phyloP scores from a whole-genome alignment of 257 asterid genomes.

The Solanum bulbocastanum region DNA sequence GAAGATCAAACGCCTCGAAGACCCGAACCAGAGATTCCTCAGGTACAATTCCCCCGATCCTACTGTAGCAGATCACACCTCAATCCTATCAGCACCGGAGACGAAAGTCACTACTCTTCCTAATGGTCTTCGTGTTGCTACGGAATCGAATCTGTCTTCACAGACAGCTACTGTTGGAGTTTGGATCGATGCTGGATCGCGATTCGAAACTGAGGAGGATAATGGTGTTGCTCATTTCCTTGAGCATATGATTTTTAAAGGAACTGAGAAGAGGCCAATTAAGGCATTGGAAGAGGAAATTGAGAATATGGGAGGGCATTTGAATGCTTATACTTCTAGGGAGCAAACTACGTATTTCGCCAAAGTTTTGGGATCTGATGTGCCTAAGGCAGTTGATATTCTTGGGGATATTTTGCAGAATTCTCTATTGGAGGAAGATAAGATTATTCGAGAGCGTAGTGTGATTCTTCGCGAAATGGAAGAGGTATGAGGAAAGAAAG shows the following conservation, averaged over 20 bases:
- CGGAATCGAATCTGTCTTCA: conserved; percentile 61
- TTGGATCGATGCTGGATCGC: conserved; percentile 89
- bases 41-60: conserved; percentile 67
- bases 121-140: conserved; percentile 78
- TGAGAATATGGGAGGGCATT: conserved; percentile 97
- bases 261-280: conserved; percentile 58
- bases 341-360: conserved; percentile 93
- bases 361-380: conserved; percentile 53
- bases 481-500: conserved; percentile 39
- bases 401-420: conserved; percentile 81
- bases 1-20: conserved; percentile 47
- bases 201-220: conserved; percentile 73
- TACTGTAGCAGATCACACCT: conserved; percentile 35
- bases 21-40: conserved; percentile 62
- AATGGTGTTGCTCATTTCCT: conserved; percentile 90
- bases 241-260: conserved; percentile 96
- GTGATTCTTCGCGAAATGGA: conserved; percentile 92
- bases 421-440: conserved; percentile 52
- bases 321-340: conserved; percentile 91
- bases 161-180: conserved; percentile 86
- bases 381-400: conserved; percentile 55
- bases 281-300: conserved; percentile 83
- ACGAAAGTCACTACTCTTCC: conserved; percentile 87
- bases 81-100: conserved; percentile 58
- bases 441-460: conserved; percentile 69